phyloP scores from a whole-genome alignment of 331 rosid genomes.

The Quercus tomentella region DNA sequence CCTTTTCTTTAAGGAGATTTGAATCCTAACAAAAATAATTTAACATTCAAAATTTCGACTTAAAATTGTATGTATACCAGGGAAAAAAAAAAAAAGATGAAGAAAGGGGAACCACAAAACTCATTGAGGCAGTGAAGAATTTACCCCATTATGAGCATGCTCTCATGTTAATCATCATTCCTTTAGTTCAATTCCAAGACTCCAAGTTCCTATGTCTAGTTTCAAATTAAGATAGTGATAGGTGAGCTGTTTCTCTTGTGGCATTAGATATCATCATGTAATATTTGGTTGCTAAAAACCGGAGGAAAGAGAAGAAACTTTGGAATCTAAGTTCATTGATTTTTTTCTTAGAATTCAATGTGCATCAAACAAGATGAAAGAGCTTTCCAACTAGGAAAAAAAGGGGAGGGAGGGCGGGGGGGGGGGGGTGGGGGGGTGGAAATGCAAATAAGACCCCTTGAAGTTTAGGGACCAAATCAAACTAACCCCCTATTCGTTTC shows the following conservation, averaged over 20 bases:
- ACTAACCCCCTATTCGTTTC: too few species aligned
- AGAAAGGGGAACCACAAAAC: background rate
- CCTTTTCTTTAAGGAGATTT: background rate
- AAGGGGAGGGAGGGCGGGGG: too few species aligned
- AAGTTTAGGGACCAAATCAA: too few species aligned
- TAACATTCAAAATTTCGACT: background rate
- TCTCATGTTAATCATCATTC: background rate
- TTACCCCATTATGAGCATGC: background rate
- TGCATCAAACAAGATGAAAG: background rate
- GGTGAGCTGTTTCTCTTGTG: background rate
- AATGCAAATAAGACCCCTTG: too few species aligned
- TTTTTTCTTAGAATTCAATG: background rate
- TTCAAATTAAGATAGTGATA: background rate
- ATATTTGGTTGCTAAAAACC: background rate
- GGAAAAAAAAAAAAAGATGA: background rate
- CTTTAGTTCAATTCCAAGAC: background rate
- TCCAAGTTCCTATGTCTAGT: background rate
- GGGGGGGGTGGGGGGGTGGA: too few species aligned
- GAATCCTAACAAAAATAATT: background rate
- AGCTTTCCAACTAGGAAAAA: background rate
- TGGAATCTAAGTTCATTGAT: background rate
- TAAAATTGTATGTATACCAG: background rate
- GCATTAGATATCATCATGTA: background rate
- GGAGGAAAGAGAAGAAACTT: background rate
- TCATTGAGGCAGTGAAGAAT: background rate